Conservation (phyloP, 352 stramenopile species). For the Saprolegnia diclina region DNA sequence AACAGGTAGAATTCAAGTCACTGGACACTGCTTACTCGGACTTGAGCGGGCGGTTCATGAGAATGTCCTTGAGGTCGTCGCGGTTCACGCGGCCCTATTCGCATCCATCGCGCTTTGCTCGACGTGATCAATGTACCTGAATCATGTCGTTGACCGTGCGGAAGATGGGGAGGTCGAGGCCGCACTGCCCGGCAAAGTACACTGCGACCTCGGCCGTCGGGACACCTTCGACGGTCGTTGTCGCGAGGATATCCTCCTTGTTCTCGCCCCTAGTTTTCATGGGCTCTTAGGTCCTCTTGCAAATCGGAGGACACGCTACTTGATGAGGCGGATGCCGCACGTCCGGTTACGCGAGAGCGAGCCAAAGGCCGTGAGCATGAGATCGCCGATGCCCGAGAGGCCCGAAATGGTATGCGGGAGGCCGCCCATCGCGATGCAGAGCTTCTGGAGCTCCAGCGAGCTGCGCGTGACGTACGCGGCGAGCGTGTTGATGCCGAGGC, state of each 20-base stretch:
- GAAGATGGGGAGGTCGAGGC: constrained; percentile 90
- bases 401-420: constrained; percentile 92
- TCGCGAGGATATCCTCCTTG: constrained; percentile 90
- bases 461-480: constrained; percentile 93
- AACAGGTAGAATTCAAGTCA: not conserved
- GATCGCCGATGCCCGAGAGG: constrained; percentile 88
- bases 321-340: constrained; percentile 92
- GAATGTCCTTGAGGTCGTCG: constrained; percentile 63
- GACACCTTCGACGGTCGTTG: constrained; percentile 91
- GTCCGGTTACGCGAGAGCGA: constrained; percentile 93
- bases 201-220: constrained; percentile 92
- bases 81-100: constrained; percentile 47
- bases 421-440: constrained; percentile 92
- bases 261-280: constrained; percentile 59
- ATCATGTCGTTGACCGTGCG: constrained; percentile 79
- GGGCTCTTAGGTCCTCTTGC: too few species aligned
- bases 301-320: too few species aligned
- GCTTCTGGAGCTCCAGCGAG: constrained; percentile 93
- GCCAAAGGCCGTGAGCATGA: constrained; percentile 96
- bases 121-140: constrained; percentile 32
- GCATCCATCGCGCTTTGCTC: not conserved
- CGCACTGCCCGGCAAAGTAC: constrained; percentile 86
- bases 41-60: constrained; percentile 79
- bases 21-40: constrained; percentile 39
- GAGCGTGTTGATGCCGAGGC: constrained; percentile 94